phyloP scores from a whole-genome alignment of 2,329 filamentous ascomycete species.

The Zalaria sp. region DNA sequence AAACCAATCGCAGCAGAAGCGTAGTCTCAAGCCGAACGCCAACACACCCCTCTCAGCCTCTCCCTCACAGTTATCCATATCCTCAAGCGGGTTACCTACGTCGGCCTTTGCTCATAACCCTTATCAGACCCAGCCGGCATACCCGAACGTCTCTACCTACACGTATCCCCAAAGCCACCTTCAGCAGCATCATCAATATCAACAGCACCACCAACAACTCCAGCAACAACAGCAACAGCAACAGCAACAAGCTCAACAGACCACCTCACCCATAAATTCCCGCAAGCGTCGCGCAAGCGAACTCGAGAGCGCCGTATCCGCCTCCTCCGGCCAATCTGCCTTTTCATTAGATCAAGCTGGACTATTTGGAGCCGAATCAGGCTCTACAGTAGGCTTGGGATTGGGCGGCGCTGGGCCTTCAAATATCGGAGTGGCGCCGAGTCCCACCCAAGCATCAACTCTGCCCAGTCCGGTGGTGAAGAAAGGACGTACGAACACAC shows the following conservation, averaged over 20 bases:
- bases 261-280: slow-evolving; percentile 12
- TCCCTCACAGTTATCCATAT: slow-evolving; percentile 20
- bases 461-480: slow-evolving; percentile 46
- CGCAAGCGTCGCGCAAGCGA: slow-evolving; percentile 24
- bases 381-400: neutral
- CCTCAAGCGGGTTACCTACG: slow-evolving; percentile 6
- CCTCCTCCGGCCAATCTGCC: slow-evolving; percentile 15
- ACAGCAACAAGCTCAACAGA: slow-evolving; percentile 10
- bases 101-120: slow-evolving; percentile 13
- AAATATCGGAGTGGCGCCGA: slow-evolving; percentile 5
- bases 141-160: slow-evolving; percentile 16
- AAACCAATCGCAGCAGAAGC: slow-evolving; percentile 20
- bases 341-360: slow-evolving; percentile 11
- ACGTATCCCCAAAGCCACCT: slow-evolving; percentile 14
- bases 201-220: slow-evolving; percentile 17
- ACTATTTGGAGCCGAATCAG: slow-evolving; percentile 10
- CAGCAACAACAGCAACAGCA: slow-evolving; percentile 19
- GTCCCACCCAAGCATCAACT: slow-evolving; percentile 11
- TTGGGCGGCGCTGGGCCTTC: neutral
- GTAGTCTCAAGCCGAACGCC: slow-evolving; percentile 25
- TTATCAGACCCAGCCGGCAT: slow-evolving; percentile 15
- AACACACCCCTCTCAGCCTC: slow-evolving; percentile 21
- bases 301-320: slow-evolving; percentile 13
- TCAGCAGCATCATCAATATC: neutral
- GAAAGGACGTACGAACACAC: slow-evolving; percentile 96